Evolutionary conservation across 2,329 filamentous ascomycete species (phyloP).

Genomic region (Monascus ruber): DNA sequence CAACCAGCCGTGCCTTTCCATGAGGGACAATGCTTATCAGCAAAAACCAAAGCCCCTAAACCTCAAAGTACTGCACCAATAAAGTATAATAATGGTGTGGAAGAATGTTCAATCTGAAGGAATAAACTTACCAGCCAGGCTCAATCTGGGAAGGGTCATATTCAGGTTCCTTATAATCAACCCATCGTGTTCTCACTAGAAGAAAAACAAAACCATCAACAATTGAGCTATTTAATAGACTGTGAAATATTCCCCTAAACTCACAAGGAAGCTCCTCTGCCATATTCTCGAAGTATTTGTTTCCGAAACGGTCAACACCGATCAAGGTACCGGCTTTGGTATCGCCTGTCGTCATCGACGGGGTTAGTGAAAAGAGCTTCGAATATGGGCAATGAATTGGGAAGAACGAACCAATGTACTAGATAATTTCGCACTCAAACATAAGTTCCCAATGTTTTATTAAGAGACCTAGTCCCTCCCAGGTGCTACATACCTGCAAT

Average conservation of each 20-base stretch:
- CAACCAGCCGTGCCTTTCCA: conserved; percentile 81
- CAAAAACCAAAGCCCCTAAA: conserved; percentile 2
- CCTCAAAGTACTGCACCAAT: not conserved
- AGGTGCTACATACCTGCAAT: conserved; percentile 57
- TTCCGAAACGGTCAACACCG: conserved; percentile 79
- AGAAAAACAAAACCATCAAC: conserved; percentile 5
- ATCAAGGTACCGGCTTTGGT: conserved; percentile 87
- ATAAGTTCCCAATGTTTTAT: conserved; percentile 9
- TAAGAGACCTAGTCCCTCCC: not conserved
- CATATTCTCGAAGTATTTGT: conserved; percentile 95
- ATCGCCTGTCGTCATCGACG: conserved; percentile 53
- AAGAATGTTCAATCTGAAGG: not conserved
- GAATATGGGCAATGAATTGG: not conserved
- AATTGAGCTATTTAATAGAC: conserved; percentile 5
- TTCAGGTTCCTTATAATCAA: conserved; percentile 87
- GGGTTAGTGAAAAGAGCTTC: conserved; percentile 10
- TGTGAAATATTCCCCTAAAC: conserved; percentile 15
- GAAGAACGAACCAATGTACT: conserved; percentile 33
- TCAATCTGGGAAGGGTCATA: conserved; percentile 58
- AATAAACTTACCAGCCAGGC: conserved; percentile 59
- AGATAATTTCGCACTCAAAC: conserved; percentile 6
- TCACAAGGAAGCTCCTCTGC: conserved; percentile 79
- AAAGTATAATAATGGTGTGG: too few relatives aligned
- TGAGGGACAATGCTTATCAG: not conserved
- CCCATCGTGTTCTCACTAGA: conserved; percentile 86